Evolutionary conservation across 148 eudicot genomes (phyloP).

Genomic region (Cornus suecica): DNA sequence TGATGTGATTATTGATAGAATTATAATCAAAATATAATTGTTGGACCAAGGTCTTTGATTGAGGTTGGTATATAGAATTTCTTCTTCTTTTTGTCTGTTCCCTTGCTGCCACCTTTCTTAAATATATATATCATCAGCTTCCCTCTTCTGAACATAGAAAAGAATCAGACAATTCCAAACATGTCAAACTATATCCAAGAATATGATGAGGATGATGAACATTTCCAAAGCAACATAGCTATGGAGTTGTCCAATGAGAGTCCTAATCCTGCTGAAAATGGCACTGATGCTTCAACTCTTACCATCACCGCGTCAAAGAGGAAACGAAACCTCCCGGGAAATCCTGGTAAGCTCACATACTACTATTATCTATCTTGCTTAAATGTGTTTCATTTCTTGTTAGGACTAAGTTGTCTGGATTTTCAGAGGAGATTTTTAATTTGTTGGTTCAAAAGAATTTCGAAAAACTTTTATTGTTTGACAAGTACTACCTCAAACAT

Average conservation of each 20-base stretch:
- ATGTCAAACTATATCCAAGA: conserved; percentile 31
- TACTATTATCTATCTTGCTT: background rate
- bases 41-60: conserved; percentile 13
- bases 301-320: conserved; percentile 16
- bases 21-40: conserved; percentile 10
- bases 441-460: too few species aligned
- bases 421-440: background rate
- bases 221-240: conserved; percentile 15
- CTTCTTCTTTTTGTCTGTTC: conserved; percentile 29
- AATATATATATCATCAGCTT: conserved; percentile 17
- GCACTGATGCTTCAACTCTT: conserved; percentile 11
- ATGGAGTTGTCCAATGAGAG: conserved; percentile 17
- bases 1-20: conserved; percentile 13
- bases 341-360: conserved; percentile 28
- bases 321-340: conserved; percentile 40
- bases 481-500: background rate
- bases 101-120: background rate
- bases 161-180: conserved; percentile 6
- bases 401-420: background rate
- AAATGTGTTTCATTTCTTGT: background rate
- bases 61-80: conserved; percentile 16
- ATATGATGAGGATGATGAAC: conserved; percentile 29
- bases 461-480: background rate
- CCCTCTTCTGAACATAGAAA: conserved; percentile 15
- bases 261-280: conserved; percentile 17